Base-by-base conservation (phyloP, 2,329 filamentous ascomycete species). In the Nigrospora oryzae region DNA sequence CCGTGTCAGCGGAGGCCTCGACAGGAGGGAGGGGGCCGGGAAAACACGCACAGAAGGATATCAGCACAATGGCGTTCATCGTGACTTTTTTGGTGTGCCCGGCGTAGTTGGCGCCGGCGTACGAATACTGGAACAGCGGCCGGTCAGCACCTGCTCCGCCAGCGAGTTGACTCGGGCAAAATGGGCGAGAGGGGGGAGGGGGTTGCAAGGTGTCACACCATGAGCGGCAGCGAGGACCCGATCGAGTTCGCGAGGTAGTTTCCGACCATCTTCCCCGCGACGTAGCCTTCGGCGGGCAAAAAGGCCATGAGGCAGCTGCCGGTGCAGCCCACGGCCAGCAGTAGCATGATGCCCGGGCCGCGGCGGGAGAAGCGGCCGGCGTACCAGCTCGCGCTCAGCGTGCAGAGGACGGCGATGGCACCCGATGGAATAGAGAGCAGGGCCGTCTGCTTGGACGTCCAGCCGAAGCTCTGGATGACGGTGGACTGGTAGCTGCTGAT, bases 281-380 rank as follows among this genome's bases (percentile, higher is more conserved):
- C 65, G 53, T 70, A 65, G 14, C 36, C 28, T 38, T 55, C 54
- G 3, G 61, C 56, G 14, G 55, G 58, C 38, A 57, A 49, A 48
- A 61, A 64, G 11, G 57, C 63, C 59, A 69, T 65, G 13, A 67
- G 54, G 38, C 58, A 61, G 4, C 63, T 69, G 3, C 66, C 68
- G 32, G 69, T 58, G 40, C 73, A 68, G 1, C 62, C 67, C 1
- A 68, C 67, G 10, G 70, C 56, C 16, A 66, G 62, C 44, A 64
- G 63, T 33, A 63, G 53, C 30, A 68, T 55, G 49, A 67, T 66
- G 51, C 62, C 63, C 4, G 62, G 57, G 49, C 63, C 63, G 38
- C 69, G 62, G 44, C 66, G 55, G 12, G 62, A 60, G 31, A 54
- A 59, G 13, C 53, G 55, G 38, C 67, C 64, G 15, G 67, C 66